Evolutionary conservation across 805 yeast species (phyloP).

Genomic region (Saccharomycopsis fodiens): DNA sequence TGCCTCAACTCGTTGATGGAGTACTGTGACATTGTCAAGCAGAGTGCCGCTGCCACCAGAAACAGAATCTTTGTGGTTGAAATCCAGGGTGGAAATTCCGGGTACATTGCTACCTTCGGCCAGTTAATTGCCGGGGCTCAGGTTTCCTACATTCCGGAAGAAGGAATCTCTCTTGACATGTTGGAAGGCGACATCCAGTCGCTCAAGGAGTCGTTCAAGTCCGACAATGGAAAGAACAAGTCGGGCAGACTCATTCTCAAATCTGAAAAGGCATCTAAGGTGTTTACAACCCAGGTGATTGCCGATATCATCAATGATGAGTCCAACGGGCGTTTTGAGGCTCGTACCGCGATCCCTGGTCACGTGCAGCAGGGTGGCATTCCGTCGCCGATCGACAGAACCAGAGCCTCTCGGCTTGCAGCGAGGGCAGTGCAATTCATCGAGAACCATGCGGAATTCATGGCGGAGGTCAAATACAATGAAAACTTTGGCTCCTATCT

Average conservation of each 20-base stretch:
- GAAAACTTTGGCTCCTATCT: constrained; percentile 26
- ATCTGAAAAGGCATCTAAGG: constrained; percentile 49
- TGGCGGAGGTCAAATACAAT: constrained; percentile 24
- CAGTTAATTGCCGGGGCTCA: constrained; percentile 87
- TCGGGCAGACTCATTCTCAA: constrained; percentile 65
- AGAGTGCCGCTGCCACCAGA: constrained; percentile 90
- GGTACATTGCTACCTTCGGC: constrained; percentile 82
- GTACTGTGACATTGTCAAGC: constrained; percentile 93
- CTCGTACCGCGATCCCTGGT: constrained; percentile 77
- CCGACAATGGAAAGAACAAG: constrained; percentile 78
- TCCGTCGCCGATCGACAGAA: constrained; percentile 74
- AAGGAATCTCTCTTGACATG: constrained; percentile 58
- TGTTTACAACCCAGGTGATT: constrained; percentile 58
- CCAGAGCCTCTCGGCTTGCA: constrained; percentile 65
- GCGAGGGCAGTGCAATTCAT: constrained; percentile 63
- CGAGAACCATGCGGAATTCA: constrained; percentile 35
- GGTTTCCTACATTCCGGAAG: constrained; percentile 87
- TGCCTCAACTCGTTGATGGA: constrained; percentile 86
- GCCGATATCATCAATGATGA: constrained; percentile 62
- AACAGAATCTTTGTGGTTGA: constrained; percentile 93
- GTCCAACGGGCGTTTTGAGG: constrained; percentile 59
- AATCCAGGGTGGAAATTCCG: constrained; percentile 97
- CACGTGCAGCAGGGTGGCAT: constrained; percentile 81
- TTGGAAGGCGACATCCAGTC: constrained; percentile 70
- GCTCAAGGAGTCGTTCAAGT: constrained; percentile 57